phyloP scores from a whole-genome alignment of 331 rosid species.

The Cydonia oblonga region DNA sequence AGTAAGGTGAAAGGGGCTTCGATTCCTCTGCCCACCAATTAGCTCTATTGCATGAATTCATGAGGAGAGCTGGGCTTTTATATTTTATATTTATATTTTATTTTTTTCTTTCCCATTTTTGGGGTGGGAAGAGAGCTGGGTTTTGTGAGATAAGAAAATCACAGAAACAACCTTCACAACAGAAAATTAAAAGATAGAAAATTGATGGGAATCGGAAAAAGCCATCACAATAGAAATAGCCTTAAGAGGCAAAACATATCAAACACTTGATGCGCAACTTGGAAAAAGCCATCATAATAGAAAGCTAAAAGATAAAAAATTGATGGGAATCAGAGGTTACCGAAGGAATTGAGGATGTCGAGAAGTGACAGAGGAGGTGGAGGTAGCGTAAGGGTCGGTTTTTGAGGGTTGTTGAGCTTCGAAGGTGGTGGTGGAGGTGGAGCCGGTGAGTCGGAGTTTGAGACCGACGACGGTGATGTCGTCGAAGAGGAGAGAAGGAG shows the following conservation, averaged over 20 bases:
- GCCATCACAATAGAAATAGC: conserved; percentile 9
- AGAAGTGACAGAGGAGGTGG: conserved; percentile 70
- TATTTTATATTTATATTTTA: not conserved
- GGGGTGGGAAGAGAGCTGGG: not conserved
- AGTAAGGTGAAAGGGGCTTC: not conserved
- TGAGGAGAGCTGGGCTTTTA: not conserved
- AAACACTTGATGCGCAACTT: conserved; percentile 15
- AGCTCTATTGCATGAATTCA: not conserved
- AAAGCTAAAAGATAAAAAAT: not conserved
- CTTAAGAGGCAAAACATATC: conserved; percentile 29
- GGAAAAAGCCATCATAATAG: not conserved
- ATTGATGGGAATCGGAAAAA: not conserved
- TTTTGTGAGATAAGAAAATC: not conserved
- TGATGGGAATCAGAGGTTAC: conserved; percentile 16
- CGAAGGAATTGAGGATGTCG: conserved; percentile 31
- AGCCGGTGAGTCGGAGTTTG: conserved; percentile 36
- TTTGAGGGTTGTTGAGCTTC: not conserved
- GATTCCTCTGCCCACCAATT: not conserved
- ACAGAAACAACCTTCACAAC: too few species aligned
- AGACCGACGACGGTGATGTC: conserved; percentile 32
- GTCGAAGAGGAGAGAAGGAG: too few species aligned
- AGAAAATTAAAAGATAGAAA: not conserved
- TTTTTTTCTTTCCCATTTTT: not conserved
- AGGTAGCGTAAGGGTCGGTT: conserved; percentile 25
- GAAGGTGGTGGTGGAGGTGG: conserved; percentile 17